Conservation (phyloP, 2,329 filamentous ascomycete species). For the Helotiales sp. region DNA sequence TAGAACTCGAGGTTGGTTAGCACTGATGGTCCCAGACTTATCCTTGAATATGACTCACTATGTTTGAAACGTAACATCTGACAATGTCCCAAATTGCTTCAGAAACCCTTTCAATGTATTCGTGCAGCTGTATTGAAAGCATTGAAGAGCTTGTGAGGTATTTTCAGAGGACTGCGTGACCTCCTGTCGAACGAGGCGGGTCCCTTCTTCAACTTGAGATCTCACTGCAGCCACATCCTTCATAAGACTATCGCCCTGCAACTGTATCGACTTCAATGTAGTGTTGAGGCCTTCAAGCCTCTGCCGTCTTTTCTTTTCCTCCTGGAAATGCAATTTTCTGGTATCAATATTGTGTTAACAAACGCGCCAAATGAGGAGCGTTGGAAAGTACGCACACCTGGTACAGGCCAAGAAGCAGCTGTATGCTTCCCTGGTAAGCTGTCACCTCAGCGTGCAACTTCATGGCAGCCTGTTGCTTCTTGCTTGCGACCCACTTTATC, state of each 20-base stretch:
- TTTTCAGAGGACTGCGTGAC: too few species aligned
- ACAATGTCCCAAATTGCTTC: background rate
- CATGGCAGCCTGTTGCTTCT: background rate
- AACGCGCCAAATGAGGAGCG: too few species aligned
- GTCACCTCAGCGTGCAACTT: background rate
- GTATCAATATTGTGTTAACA: too few species aligned
- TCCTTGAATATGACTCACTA: background rate
- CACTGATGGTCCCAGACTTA: background rate
- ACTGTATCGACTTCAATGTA: too few species aligned
- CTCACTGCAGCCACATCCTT: too few species aligned
- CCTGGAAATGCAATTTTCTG: background rate
- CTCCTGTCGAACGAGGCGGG: too few species aligned
- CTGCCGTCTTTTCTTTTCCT: background rate
- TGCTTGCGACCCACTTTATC: background rate
- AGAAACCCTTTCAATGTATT: too few species aligned
- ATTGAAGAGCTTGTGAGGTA: too few species aligned
- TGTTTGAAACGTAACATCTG: background rate
- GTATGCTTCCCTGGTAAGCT: slow-evolving; percentile 3
- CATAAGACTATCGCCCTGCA: too few species aligned
- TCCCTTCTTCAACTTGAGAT: too few species aligned
- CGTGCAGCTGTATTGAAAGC: too few species aligned
- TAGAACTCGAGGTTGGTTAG: background rate
- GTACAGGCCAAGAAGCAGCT: slow-evolving; percentile 9
- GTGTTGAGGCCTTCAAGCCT: too few species aligned
- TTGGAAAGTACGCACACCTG: background rate